Percentiles rank a stretch among this genome's conserved stretches.
These are phyloP conservation scores for Lithohypha guttulata DNA, from an alignment of 2,329 filamentous ascomycete species.

Conservation along the genomic window DNA sequence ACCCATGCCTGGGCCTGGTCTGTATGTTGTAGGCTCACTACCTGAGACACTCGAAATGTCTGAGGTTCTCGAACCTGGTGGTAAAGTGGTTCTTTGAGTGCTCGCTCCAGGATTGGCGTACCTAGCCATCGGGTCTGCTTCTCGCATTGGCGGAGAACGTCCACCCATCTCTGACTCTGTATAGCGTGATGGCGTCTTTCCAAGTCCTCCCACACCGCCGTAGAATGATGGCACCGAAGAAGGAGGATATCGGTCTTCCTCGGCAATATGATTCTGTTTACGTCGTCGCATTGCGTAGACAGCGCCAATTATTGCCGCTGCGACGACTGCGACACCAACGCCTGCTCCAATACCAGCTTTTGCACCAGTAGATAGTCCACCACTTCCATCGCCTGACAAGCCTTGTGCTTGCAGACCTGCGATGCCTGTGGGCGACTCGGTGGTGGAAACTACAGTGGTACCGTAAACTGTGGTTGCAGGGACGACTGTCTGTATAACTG, in stretches of 20 bases:
- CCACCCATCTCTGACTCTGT: slow-evolving; percentile 15
- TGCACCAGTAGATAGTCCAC: slow-evolving; percentile 19
- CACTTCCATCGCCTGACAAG: background rate
- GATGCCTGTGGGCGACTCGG: slow-evolving; percentile 1
- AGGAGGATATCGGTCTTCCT: slow-evolving; percentile 14
- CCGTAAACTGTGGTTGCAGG: slow-evolving; percentile 4
- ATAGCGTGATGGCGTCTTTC: slow-evolving; percentile 5
- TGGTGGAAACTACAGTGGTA: slow-evolving; percentile 3
- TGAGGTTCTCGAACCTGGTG: background rate
- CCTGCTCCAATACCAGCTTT: slow-evolving; percentile 21
- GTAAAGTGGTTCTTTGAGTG: background rate
- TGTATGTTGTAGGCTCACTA: slow-evolving; percentile 1
- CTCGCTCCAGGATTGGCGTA: slow-evolving; percentile 2
- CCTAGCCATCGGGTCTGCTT: slow-evolving; percentile 6
- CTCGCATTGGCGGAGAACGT: slow-evolving; percentile 13
- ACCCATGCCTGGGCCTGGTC: slow-evolving; percentile 6
- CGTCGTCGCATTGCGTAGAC: slow-evolving; percentile 19
- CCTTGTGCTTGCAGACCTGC: slow-evolving; percentile 5
- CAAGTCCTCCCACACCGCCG: background rate
- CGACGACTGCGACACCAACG: slow-evolving; percentile 16
- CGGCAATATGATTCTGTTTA: slow-evolving; percentile 14
- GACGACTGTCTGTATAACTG: slow-evolving; percentile 3
- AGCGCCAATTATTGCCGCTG: slow-evolving; percentile 17
- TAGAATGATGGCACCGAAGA: slow-evolving; percentile 11
- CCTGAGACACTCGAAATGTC: slow-evolving; percentile 4